phyloP scores from a whole-genome alignment of 2,329 filamentous ascomycete genomes.

The Aspergillus sp. region DNA sequence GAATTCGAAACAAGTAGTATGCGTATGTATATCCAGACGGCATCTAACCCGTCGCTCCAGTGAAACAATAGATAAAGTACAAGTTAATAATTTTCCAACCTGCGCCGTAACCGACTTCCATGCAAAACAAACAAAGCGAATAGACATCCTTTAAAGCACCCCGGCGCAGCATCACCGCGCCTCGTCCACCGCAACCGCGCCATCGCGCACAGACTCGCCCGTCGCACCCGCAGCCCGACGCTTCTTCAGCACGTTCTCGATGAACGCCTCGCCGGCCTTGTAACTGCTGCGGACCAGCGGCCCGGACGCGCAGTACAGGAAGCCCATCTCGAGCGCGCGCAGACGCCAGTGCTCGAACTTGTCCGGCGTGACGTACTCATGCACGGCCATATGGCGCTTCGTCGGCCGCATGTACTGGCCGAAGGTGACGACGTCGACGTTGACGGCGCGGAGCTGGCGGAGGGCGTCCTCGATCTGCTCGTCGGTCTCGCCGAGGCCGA shows the following conservation, averaged over 20 bases:
- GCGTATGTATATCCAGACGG: not conserved
- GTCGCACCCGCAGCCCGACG: conserved; percentile 42
- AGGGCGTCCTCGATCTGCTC: conserved; percentile 78
- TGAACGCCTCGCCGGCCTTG: conserved; percentile 97
- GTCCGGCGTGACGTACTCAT: conserved; percentile 89
- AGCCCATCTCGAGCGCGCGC: conserved; percentile 89
- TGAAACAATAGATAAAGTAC: not conserved
- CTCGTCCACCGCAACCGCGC: conserved; percentile 24
- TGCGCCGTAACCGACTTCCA: not conserved
- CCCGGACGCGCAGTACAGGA: conserved; percentile 92
- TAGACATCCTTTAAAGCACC: not conserved
- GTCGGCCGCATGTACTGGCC: conserved; percentile 99
- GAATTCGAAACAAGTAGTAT: not conserved
- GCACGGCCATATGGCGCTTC: conserved; percentile 95
- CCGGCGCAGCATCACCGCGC: conserved; percentile 23
- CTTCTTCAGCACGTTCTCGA: conserved; percentile 96
- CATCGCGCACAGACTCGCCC: conserved; percentile 18
- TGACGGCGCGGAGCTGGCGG: conserved; percentile 71
- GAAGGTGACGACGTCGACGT: conserved; percentile 95
- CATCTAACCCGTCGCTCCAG: too few relatives aligned
- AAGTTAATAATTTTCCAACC: not conserved
- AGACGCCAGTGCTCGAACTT: conserved; percentile 90
- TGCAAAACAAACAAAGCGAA: not conserved
- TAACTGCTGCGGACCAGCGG: conserved; percentile 92
- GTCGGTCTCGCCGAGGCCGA: conserved; percentile 90